A percentile compares a stretch with the other conserved stretches of the same genome.
Evolutionary conservation across 2,329 filamentous ascomycete species (phyloP).

Genomic region (Colletotrichum trifolii): DNA sequence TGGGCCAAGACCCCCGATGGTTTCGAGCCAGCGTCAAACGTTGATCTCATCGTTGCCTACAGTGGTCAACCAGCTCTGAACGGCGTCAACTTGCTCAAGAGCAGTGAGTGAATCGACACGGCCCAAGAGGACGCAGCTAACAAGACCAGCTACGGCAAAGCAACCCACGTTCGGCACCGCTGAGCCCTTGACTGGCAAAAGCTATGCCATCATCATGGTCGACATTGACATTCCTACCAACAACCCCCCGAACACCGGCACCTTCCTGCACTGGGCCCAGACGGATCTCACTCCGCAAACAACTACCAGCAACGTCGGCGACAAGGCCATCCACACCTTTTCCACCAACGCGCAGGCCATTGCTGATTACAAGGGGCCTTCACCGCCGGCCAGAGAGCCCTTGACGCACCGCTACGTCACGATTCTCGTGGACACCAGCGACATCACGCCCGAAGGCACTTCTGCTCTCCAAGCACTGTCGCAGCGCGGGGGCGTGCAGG

Average conservation of each 20-base stretch:
- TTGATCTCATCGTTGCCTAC: constrained; percentile 52
- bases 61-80: constrained; percentile 47
- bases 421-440: constrained; percentile 51
- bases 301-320: constrained; percentile 14
- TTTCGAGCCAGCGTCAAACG: constrained; percentile 52
- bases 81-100: constrained; percentile 51
- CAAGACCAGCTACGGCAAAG: constrained; percentile 8
- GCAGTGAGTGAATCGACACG: constrained; percentile 42
- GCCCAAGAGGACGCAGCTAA: neutral
- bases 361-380: constrained; percentile 47
- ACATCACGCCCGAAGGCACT: constrained; percentile 39
- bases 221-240: constrained; percentile 58
- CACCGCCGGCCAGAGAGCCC: constrained; percentile 48
- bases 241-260: constrained; percentile 48
- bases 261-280: constrained; percentile 60
- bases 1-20: constrained; percentile 53
- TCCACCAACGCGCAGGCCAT: constrained; percentile 29
- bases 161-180: constrained; percentile 31
- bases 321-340: constrained; percentile 12
- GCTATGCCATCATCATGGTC: constrained; percentile 53
- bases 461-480: constrained; percentile 42
- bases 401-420: constrained; percentile 52
- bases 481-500: constrained; percentile 46
- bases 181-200: constrained; percentile 32
- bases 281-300: constrained; percentile 44